These are phyloP conservation scores for Aspergillus funiculosus DNA, from an alignment of 495 filamentous ascomycete genomes.

Conservation along the genomic window DNA sequence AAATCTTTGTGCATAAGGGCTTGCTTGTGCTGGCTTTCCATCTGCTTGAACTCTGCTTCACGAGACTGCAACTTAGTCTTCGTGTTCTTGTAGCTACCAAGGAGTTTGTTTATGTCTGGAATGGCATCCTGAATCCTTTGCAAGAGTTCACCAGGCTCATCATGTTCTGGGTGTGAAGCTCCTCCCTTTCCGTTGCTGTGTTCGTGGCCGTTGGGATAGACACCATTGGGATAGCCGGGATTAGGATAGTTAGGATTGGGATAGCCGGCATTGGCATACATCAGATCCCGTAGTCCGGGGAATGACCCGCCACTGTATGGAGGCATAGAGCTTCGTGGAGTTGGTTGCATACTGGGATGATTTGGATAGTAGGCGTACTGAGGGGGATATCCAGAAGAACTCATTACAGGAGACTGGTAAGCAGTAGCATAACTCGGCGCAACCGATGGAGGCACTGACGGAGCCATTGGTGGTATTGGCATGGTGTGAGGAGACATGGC, in stretches of 20 bases:
- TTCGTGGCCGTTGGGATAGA: slow-evolving; percentile 21
- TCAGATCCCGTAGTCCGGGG: slow-evolving; percentile 29
- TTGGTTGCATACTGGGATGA: slow-evolving; percentile 22
- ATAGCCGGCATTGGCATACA: slow-evolving; percentile 18
- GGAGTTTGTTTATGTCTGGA: slow-evolving; percentile 45
- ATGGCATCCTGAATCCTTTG: slow-evolving; percentile 44
- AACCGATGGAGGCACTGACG: slow-evolving; percentile 21
- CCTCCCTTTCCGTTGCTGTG: slow-evolving; percentile 24
- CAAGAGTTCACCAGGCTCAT: slow-evolving; percentile 42
- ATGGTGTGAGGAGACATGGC: slow-evolving; percentile 33
- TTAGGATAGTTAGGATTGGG: no score
- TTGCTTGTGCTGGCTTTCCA: slow-evolving; percentile 43
- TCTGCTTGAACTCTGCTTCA: slow-evolving; percentile 43
- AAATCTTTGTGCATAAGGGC: slow-evolving; percentile 47
- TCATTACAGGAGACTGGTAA: slow-evolving; percentile 38
- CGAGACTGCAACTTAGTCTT: slow-evolving; percentile 39
- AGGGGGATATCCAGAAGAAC: slow-evolving; percentile 29
- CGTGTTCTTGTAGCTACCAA: slow-evolving; percentile 43
- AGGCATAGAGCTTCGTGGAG: slow-evolving; percentile 32
- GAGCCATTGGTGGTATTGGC: slow-evolving; percentile 16
- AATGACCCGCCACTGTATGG: slow-evolving; percentile 31
- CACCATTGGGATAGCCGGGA: no score
- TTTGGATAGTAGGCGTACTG: slow-evolving; percentile 33
- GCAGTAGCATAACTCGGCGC: slow-evolving; percentile 29
- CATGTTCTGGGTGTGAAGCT: slow-evolving; percentile 29